Evolutionary conservation across 208 protist species (phyloP).

Genomic region (Herpetomonas samuelpessoai): DNA sequence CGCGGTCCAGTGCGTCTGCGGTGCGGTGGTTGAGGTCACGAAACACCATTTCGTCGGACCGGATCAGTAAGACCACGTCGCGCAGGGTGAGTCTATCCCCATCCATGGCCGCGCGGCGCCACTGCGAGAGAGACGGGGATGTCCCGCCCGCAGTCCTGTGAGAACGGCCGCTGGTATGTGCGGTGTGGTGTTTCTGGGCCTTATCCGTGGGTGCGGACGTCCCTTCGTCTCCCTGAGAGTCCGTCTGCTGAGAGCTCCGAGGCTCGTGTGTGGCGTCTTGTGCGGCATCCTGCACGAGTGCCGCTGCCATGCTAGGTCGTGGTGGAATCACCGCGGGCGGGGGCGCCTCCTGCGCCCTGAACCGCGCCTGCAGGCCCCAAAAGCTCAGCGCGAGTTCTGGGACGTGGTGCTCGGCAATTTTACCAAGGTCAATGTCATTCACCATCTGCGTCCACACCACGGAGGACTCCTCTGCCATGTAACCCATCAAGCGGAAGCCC

Average conservation of each 20-base stretch:
- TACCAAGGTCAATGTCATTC: conserved; percentile 78
- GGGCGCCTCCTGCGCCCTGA: conserved; percentile 20
- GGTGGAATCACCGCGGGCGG: conserved; percentile 15
- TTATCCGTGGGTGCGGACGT: neutral
- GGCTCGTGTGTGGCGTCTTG: too few relatives aligned
- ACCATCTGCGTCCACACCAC: conserved; percentile 87
- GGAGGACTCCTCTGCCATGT: conserved; percentile 74
- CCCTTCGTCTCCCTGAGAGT: neutral
- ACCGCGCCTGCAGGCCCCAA: conserved; percentile 52
- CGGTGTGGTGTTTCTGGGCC: neutral
- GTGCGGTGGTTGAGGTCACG: conserved; percentile 54
- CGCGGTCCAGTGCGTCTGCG: conserved; percentile 46
- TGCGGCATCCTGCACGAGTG: neutral
- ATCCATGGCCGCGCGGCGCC: neutral
- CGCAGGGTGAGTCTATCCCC: conserved; percentile 42
- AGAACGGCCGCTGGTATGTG: neutral
- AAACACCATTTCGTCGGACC: conserved; percentile 78
- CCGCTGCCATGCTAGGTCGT: neutral
- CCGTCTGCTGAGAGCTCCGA: neutral
- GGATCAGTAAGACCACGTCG: conserved; percentile 63
- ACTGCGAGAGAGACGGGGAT: neutral
- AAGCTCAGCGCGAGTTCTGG: conserved; percentile 52
- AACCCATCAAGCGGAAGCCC: conserved; percentile 72
- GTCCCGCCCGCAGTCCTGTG: neutral
- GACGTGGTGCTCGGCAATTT: conserved; percentile 43